Percentiles rank a stretch among this genome's conserved stretches.
Evolutionary conservation across 495 filamentous ascomycete genomes (phyloP).

Genomic region (Collariella sp.): DNA sequence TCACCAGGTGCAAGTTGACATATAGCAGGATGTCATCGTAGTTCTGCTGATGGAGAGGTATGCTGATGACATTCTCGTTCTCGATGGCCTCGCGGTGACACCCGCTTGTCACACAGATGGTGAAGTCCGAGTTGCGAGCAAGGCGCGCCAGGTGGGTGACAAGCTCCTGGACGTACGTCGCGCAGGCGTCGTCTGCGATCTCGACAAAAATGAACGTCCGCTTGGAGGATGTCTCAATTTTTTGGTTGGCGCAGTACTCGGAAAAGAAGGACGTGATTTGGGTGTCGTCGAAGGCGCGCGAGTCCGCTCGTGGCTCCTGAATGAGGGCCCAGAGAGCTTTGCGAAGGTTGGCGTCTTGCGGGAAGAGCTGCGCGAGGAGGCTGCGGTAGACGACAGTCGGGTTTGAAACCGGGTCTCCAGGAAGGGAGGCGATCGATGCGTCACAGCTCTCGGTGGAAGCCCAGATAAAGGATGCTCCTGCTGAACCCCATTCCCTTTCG

Average conservation of each 20-base stretch:
- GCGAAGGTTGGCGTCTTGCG: constrained; percentile 26
- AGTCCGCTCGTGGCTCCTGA: constrained; percentile 10
- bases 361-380: constrained; percentile 29
- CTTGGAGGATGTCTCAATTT: constrained; percentile 19
- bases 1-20: constrained; percentile 28
- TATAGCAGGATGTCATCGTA: constrained; percentile 29
- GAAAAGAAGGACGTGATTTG: constrained; percentile 29
- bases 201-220: constrained; percentile 34
- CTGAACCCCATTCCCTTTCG: constrained; percentile 26
- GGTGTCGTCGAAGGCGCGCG: constrained; percentile 21
- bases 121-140: constrained; percentile 32
- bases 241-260: constrained; percentile 29
- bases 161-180: constrained; percentile 25
- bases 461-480: constrained; percentile 26
- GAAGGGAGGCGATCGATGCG: constrained; percentile 14
- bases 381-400: constrained; percentile 27
- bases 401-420: constrained; percentile 12
- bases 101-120: constrained; percentile 29
- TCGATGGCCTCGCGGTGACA: constrained; percentile 19
- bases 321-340: constrained; percentile 17
- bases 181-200: constrained; percentile 23
- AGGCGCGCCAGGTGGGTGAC: constrained; percentile 25
- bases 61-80: constrained; percentile 20
- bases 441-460: constrained; percentile 19
- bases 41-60: constrained; percentile 30